These are phyloP conservation scores for Lathyrus aphaca DNA, from an alignment of 306 rosid species.

Conservation along the genomic window DNA sequence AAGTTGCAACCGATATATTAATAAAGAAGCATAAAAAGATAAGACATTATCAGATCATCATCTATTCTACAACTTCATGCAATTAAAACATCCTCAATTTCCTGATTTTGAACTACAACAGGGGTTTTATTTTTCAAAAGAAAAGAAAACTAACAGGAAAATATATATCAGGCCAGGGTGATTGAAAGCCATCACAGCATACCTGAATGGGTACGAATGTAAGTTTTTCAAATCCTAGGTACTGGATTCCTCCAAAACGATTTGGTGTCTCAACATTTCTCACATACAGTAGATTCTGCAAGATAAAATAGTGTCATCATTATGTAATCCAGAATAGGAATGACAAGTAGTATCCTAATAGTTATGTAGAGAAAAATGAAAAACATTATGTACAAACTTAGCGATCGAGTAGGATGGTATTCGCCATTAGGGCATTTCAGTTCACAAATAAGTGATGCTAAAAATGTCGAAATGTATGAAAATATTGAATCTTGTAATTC, in stretches of 20 bases:
- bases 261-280: conserved; percentile 68
- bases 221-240: conserved; percentile 90
- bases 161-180: not conserved
- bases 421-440: conserved; percentile 8
- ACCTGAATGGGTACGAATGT: conserved; percentile 94
- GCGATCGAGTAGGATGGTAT: conserved; percentile 16
- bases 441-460: conserved; percentile 31
- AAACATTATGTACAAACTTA: not conserved
- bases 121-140: not conserved
- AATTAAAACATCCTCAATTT: conserved; percentile 28
- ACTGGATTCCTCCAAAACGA: conserved; percentile 79
- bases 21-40: conserved; percentile 24
- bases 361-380: conserved; percentile 14
- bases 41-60: conserved; percentile 4
- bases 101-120: conserved; percentile 18
- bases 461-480: conserved; percentile 21
- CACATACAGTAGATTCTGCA: conserved; percentile 86
- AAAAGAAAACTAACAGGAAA: not conserved
- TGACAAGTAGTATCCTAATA: conserved; percentile 24
- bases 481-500: conserved; percentile 18
- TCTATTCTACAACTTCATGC: conserved; percentile 21
- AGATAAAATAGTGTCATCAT: conserved; percentile 40
- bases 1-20: conserved; percentile 14
- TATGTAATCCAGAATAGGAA: conserved; percentile 21
- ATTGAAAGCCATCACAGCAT: conserved; percentile 30